Evolutionary conservation across 257 asterid genomes (phyloP), one percentile per base, ranked within the genome.

Genomic region (Lithospermum erythrorhizon): DNA sequence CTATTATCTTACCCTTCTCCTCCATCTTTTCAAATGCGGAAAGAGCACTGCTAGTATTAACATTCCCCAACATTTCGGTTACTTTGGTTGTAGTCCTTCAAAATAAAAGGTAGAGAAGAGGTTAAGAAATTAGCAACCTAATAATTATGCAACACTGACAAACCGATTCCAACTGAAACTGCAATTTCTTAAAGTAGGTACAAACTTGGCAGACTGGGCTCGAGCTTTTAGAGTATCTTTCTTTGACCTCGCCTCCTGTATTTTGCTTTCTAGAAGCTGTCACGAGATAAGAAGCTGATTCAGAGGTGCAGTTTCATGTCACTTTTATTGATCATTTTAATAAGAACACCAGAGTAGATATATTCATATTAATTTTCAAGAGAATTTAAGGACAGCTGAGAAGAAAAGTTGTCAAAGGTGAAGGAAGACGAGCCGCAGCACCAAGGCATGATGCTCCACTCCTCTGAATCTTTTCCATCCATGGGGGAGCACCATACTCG

Each of bases 11-110:
- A 86, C 99, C 99, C 80, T 89, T 93, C 72, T 89, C 99, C 76
- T 93, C 99, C 99, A 93, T 93, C 82, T 87, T 89, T 76, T 89
- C 99, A 45, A 93, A 93, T 49, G 96, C 99, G 22, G 99, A 89
- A 65, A 93, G 84, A 63, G 99, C 95, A 49, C 96, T 93, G 79
- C 97, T 89, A 45, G 99, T 93, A 65, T 93, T 86, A 61, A 93
- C 95, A 66, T 89, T 93, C 21, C 97, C 99, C 83, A 93, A 68
- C 97, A 89, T 86, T 78, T 93, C 99, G 58, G 81, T 84, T 61
- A 93, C 97, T 85, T 89, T 93, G 60, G 89, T 77, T 41, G 99
- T 82, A 71, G 99, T 93, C 85, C 99, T 93, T 68, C 21, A 60
- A 25, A 7, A 17, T 24, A 24, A 19, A 53, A 49, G 61, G 66